A percentile compares a stretch with the other conserved stretches of the same genome.
Conservation (phyloP, 768 basidiomycete genomes). For the Lyophyllum shimeji region DNA sequence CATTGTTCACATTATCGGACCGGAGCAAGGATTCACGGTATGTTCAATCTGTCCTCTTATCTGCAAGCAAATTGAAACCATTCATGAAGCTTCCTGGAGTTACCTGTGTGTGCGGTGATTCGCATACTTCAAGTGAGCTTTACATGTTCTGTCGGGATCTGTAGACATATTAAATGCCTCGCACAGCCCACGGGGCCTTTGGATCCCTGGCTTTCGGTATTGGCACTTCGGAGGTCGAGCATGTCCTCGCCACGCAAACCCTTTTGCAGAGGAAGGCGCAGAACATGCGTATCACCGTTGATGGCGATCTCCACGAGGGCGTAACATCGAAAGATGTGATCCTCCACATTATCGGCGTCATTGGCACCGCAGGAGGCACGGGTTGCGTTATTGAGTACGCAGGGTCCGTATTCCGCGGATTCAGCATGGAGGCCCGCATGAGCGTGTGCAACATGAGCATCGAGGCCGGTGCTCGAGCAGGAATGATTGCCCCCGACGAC, state of each 20-base stretch:
- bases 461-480: constrained; percentile 89
- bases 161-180: constrained; percentile 3
- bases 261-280: constrained; percentile 84
- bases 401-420: constrained; percentile 81
- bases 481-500: constrained; percentile 91
- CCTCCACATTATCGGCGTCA: constrained; percentile 85
- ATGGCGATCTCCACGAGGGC: constrained; percentile 78
- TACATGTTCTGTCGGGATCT: constrained; percentile 1
- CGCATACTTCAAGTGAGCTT: constrained; percentile 83
- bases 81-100: constrained; percentile 63
- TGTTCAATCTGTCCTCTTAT: constrained; percentile 16
- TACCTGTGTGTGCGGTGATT: constrained; percentile 89
- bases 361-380: constrained; percentile 92
- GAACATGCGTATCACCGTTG: constrained; percentile 91
- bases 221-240: constrained; percentile 92
- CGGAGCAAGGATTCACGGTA: constrained; percentile 91
- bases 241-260: constrained; percentile 91
- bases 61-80: neutral
- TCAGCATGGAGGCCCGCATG: constrained; percentile 91
- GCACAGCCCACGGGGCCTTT: constrained; percentile 84
- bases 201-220: constrained; percentile 93
- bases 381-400: constrained; percentile 92
- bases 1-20: constrained; percentile 88
- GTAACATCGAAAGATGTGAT: constrained; percentile 91
- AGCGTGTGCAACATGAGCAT: constrained; percentile 95